Percentiles rank a stretch among this genome's conserved stretches.
Conservation (phyloP, 2,329 filamentous ascomycete genomes). For the Verticillium dahliae region DNA sequence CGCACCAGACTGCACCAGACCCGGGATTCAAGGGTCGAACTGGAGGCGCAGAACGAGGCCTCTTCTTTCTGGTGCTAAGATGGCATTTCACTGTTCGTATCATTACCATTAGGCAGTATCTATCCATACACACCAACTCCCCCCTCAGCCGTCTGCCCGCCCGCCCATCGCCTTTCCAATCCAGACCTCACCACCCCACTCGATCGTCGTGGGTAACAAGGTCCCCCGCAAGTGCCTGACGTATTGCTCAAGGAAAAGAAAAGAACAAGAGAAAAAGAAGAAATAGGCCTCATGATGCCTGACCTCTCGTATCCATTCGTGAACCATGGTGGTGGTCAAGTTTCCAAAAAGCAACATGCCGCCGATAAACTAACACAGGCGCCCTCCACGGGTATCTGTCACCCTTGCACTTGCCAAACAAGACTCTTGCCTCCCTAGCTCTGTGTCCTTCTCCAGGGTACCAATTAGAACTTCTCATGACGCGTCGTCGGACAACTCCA, state of each 20-base stretch:
- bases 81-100: neutral
- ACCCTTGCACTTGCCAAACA: neutral
- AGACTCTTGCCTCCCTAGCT: neutral
- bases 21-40: neutral
- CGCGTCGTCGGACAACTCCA: neutral
- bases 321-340: neutral
- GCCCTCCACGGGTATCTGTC: neutral
- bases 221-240: neutral
- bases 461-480: neutral
- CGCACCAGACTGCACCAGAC: too few relatives aligned
- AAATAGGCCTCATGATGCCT: neutral
- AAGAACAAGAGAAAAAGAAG: neutral
- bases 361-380: constrained; percentile 1
- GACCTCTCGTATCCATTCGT: neutral
- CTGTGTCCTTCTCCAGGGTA: neutral
- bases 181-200: neutral
- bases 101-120: neutral
- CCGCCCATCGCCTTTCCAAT: neutral
- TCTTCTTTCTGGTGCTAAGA: neutral
- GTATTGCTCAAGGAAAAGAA: neutral
- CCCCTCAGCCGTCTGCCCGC: neutral
- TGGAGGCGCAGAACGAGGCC: neutral
- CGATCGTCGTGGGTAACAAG: neutral
- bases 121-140: neutral
- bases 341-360: constrained; percentile 1